phyloP scores from a whole-genome alignment of 257 asterid genomes.

The Osmanthus fragrans region DNA sequence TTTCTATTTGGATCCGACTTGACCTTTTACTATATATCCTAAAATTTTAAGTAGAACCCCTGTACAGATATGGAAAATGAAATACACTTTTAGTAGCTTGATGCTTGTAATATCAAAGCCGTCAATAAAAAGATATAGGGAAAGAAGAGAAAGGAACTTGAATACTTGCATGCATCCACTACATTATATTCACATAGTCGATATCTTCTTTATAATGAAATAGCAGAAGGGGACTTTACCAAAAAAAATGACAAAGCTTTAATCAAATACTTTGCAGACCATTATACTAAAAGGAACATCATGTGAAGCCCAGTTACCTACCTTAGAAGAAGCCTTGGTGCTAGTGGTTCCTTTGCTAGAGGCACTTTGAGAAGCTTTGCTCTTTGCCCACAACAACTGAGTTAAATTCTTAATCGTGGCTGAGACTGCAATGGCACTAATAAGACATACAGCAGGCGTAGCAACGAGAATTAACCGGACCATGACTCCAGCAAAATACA shows the following conservation, averaged over 20 bases:
- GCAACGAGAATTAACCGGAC: constrained; percentile 97
- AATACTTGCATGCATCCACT: background rate
- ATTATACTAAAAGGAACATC: background rate
- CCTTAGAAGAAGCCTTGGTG: constrained; percentile 86
- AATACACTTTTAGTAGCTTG: background rate
- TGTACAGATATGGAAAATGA: background rate
- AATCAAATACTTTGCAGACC: constrained; percentile 13
- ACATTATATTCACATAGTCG: background rate
- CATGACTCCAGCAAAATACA: constrained; percentile 99
- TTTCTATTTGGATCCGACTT: background rate
- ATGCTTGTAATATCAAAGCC: background rate
- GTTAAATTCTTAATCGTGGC: constrained; percentile 92
- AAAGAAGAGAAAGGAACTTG: background rate
- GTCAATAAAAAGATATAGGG: background rate
- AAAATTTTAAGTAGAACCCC: constrained; percentile 8
- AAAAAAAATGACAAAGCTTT: background rate
- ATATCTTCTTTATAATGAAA: background rate
- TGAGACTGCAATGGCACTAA: constrained; percentile 96
- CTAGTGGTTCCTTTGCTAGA: constrained; percentile 68
- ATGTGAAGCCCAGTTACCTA: constrained; percentile 27
- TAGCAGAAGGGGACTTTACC: background rate
- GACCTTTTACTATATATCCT: background rate
- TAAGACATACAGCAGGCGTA: constrained; percentile 97
- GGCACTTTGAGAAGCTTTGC: constrained; percentile 52
- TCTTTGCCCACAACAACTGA: constrained; percentile 75